phyloP scores from a whole-genome alignment of 208 protist genomes.

The Trypanosomatidae sp. region DNA sequence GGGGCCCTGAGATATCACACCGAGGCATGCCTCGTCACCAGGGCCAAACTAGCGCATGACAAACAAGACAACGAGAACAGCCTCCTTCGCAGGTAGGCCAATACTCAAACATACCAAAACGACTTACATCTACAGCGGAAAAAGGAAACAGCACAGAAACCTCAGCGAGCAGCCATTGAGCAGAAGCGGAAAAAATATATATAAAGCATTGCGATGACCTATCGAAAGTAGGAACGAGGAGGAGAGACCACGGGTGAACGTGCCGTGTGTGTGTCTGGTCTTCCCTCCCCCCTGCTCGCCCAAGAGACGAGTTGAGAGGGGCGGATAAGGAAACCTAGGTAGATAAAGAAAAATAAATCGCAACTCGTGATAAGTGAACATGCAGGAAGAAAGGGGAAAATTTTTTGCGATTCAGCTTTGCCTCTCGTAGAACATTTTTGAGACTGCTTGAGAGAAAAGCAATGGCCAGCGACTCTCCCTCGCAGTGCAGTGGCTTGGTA shows the following conservation, averaged over 20 bases:
- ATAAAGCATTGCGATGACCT: not conserved
- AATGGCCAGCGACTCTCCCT: not conserved
- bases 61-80: not conserved
- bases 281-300: not conserved
- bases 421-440: not conserved
- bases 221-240: not conserved
- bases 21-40: not conserved
- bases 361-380: not conserved
- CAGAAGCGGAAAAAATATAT: not conserved
- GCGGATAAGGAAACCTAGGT: not conserved
- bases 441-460: not conserved
- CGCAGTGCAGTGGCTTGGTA: not conserved
- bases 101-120: not conserved
- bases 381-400: not conserved
- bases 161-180: not conserved
- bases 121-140: not conserved
- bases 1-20: not conserved
- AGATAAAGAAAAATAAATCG: not conserved
- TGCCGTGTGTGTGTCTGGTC: not conserved
- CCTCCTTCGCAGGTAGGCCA: not conserved
- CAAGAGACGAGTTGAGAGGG: no score
- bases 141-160: not conserved
- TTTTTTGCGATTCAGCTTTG: not conserved
- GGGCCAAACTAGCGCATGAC: not conserved
- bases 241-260: not conserved